phyloP scores from a whole-genome alignment of 441 rosid genomes.

The Adansonia grandidieri region DNA sequence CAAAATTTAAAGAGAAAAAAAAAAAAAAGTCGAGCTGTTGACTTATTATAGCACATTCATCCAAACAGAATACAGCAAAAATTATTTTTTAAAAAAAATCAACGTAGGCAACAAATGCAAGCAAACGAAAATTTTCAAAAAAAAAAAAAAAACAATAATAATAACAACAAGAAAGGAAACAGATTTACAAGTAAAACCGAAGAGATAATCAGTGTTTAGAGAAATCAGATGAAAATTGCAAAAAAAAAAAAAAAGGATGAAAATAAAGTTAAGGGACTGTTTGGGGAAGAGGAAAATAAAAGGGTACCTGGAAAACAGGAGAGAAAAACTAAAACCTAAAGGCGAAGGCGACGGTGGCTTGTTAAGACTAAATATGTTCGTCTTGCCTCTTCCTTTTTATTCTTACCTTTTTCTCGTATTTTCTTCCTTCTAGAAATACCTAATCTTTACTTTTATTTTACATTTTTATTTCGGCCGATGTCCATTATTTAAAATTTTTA shows the following conservation, averaged over 20 bases:
- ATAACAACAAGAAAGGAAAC: not conserved
- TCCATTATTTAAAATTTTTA: not conserved
- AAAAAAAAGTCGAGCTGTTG: not conserved
- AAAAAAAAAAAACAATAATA: not conserved
- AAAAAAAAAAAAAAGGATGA: not conserved
- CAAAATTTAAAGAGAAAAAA: not conserved
- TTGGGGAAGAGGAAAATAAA: slow-evolving; percentile 19
- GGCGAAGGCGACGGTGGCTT: slow-evolving; percentile 15
- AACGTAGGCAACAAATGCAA: not conserved
- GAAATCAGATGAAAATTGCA: slow-evolving; percentile 15
- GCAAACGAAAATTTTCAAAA: not conserved
- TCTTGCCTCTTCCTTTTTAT: not conserved
- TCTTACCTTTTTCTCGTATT: not conserved
- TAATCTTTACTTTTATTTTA: not conserved
- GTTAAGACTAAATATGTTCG: not conserved
- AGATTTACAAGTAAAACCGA: not conserved
- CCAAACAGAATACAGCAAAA: not conserved
- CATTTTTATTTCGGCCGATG: not conserved
- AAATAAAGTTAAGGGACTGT: not conserved
- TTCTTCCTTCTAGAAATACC: not conserved
- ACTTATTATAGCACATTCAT: not conserved
- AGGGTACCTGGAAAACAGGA: slow-evolving; percentile 35
- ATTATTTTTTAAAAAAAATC: not conserved
- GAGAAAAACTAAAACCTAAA: slow-evolving; percentile 24
- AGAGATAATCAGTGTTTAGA: not conserved